Base-by-base conservation (phyloP, 108 stramenopile genomes). In the Seminavis robusta region DNA sequence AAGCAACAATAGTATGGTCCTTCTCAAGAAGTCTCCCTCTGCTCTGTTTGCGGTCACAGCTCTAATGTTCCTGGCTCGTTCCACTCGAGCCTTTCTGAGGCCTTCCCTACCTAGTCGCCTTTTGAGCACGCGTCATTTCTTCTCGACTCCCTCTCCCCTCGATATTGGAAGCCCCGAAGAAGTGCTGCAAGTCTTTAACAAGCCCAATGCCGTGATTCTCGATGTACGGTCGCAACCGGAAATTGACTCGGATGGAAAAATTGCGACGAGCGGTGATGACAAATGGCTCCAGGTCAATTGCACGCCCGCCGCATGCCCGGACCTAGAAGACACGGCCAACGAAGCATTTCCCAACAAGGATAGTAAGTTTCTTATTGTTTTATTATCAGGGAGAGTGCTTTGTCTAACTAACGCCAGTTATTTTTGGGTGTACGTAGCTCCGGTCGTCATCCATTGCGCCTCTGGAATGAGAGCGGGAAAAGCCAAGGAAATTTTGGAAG, bases 381-480 rank as follows among this genome's bases (percentile, higher is more conserved):
- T 37, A 13, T 13, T 10, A 10, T 37, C 36, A 11, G 13, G 11
- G 36, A 37, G 36, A 11, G 13, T 37, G 36, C 13, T 37, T 37
- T n/a, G n/a, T n/a, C n/a, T n/a, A n/a, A n/a, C n/a, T n/a, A n/a
- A n/a, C n/a, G n/a, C n/a, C n/a, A n/a, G n/a, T n/a, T n/a, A n/a
- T n/a, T n/a, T n/a, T n/a, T n/a, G n/a, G n/a, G n/a, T 13, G 36
- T 11, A 13, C 9, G 45, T 9, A 46, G 72, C 73, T 15, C 76
- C 76, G 2, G 39, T 81, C 10, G 51, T 81, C 20, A 51, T 81
- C 11, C 67, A 74, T 70, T 81, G 80, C 46, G 40, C 69, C 10
- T 74, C 76, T 13, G 80, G 80, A 16, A 67, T 58, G 30, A 63
- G 80, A 19, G 80, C 80, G 13, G 60, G 36, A 51, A 78, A 71